Evolutionary conservation across 2,329 filamentous ascomycete genomes (phyloP), one percentile per base, ranked within the genome.

Genomic region (Zopfia rhizophila): DNA sequence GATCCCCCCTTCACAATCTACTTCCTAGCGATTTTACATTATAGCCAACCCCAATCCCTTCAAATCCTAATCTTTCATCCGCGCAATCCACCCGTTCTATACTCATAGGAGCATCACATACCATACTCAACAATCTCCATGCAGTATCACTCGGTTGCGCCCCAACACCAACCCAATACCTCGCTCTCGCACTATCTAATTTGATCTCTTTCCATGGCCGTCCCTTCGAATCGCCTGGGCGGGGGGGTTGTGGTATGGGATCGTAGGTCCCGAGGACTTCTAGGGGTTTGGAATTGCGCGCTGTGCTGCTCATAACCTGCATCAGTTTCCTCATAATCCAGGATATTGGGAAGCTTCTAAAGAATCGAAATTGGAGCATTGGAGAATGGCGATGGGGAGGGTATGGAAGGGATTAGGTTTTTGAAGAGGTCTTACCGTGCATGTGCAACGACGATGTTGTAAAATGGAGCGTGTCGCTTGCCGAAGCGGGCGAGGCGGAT

Each of bases 141-240:
- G 89, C 90, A 3, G 90, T 86, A 59, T 97, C 90, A 53, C 89
- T 92, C 7, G 94, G 94, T 76, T 99, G 94, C 44, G 94, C 94
- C 1, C 94, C 94, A 3, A 97, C 93, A 69, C 94, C 94, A 24
- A 99, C 81, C 94, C 94, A 99, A 78, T 99, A 99, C 72, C 88
- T 87, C 45, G 93, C 89, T 49, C 94, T 81, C 56, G 84, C 78
- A 6, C 83, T 78, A 72, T 99, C 94, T 11, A 99, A 81, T 65
- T 90, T 87, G 69, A 99, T 89, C 59, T 97, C 92, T 75, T 99
- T 99, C 78, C 89, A 90, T 44, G 89, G 82, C 46, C 85, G 84
- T 54, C 78, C 77, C 29, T 80, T 73, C 11, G 78, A 78, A 59
- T 75, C 75, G 43, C 74, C 75, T 12, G 81, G 57, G 66, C 70